phyloP scores from a whole-genome alignment of 225 moss, liverwort and hornwort species.

The Anthoceros angustus region DNA sequence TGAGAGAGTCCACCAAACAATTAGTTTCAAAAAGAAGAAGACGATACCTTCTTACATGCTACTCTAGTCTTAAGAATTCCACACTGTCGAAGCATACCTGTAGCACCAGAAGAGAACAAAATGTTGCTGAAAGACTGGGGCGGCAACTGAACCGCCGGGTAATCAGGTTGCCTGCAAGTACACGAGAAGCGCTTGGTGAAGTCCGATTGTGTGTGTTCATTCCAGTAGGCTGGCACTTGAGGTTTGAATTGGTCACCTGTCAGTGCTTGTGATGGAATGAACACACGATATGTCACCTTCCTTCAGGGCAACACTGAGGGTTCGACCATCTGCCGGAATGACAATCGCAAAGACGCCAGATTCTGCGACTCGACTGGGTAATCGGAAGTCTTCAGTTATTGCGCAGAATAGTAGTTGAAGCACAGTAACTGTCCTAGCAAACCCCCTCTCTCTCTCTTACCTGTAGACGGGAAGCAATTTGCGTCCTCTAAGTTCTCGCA shows the following conservation, averaged over 20 bases:
- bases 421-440: background rate
- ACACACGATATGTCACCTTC: conserved; percentile 68
- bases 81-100: conserved; percentile 32
- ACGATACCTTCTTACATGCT: background rate
- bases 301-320: conserved; percentile 31
- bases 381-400: conserved; percentile 4
- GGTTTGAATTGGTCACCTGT: conserved; percentile 18
- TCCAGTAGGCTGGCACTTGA: conserved; percentile 8
- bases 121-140: conserved; percentile 41
- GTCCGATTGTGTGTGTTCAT: background rate
- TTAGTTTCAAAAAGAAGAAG: background rate
- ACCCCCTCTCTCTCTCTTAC: background rate
- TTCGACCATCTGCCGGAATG: conserved; percentile 45
- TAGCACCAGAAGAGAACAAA: conserved; percentile 92
- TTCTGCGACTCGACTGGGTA: conserved; percentile 63
- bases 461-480: background rate
- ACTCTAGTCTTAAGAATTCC: background rate
- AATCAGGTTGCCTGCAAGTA: conserved; percentile 48
- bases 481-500: background rate
- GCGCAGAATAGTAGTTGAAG: background rate
- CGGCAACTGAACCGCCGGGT: conserved; percentile 42
- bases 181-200: conserved; percentile 3
- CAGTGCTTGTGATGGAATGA: conserved; percentile 27
- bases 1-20: conserved; percentile 10
- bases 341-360: conserved; percentile 57